Conservation (phyloP, 2,329 filamentous ascomycete species). For the Trichoderma lentiforme region DNA sequence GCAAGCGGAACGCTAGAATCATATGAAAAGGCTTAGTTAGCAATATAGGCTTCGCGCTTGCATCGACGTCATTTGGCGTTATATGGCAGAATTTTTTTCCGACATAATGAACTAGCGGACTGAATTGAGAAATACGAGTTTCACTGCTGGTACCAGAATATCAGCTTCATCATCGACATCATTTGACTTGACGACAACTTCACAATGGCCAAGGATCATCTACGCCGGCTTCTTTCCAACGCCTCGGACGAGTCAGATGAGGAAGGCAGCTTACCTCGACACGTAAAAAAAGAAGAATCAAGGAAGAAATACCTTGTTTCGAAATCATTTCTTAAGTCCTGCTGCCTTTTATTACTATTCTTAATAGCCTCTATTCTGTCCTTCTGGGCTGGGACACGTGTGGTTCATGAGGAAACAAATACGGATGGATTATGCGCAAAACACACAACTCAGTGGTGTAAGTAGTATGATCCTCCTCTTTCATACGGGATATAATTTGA, state of each 20-base stretch:
- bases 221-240: conserved; percentile 3
- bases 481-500: background rate
- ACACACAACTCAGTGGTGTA: conserved; percentile 39
- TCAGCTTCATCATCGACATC: background rate
- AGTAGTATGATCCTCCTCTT: conserved; percentile 16
- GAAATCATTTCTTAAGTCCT: background rate
- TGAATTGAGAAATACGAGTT: background rate
- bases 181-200: background rate
- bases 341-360: background rate
- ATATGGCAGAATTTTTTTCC: background rate
- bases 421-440: conserved; percentile 25
- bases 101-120: background rate
- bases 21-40: background rate
- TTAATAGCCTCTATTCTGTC: conserved; percentile 1
- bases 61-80: background rate
- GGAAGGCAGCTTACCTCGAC: background rate
- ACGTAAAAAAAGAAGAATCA: background rate
- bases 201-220: conserved; percentile 5
- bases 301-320: background rate
- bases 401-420: background rate
- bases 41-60: background rate
- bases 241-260: conserved; percentile 16
- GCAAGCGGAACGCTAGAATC: background rate
- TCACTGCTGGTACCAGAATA: background rate
- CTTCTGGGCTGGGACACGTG: conserved; percentile 15